Base-by-base conservation (phyloP, 1,284 basidiomycete genomes). In the Pseudozyma pruni region DNA sequence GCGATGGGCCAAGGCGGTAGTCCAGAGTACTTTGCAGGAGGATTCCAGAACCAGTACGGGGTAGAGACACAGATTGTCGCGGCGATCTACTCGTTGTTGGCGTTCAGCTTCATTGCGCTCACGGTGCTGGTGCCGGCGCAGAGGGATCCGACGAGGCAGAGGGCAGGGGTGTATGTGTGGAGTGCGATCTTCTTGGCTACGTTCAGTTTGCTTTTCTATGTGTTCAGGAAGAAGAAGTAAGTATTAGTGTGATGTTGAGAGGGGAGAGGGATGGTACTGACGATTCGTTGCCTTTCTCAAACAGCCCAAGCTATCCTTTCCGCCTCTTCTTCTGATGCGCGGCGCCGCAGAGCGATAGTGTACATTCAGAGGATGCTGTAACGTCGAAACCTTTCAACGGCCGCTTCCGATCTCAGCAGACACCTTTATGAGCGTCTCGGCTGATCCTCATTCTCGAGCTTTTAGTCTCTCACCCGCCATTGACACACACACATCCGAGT, bases 221-320 rank as follows among this genome's bases (percentile, higher is more conserved):
- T 98, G 39, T 98, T 98, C 87, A 88, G 89, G 79, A 86, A 94
- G 70, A 98, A 98, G 86, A 96, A 97, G 84, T 87, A 89, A 83
- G 90, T 67, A n/a, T 10, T 23, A 7, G 8, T 4, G 19, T 16
- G n/a, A 22, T 9, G 17, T 1, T 17, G 17, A 7, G 1, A 6
- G 41, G 20, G 13, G 6, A 33, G 23, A 19, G 11, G 9, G 32
- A 22, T 14, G 1, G 43, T 34, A 14, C 54, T 32, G 23, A 42
- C 42, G 47, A 46, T 17, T 11, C 9, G 9, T 20, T 29, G 19
- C 23, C 9, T 25, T 4, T 14, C 27, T 38, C 20, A 6, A 2
- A 31, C 51, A 68, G 64, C 53, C 73, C 73, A 14, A 69, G 73
- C 49, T 75, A 75, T 48, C 73, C 73, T 3, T 75, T 75, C 70